Evolutionary conservation across 108 stramenopile species (phyloP), one percentile per base, ranked within the genome.

Genomic region (Cyclotella choctawhatcheeana): DNA sequence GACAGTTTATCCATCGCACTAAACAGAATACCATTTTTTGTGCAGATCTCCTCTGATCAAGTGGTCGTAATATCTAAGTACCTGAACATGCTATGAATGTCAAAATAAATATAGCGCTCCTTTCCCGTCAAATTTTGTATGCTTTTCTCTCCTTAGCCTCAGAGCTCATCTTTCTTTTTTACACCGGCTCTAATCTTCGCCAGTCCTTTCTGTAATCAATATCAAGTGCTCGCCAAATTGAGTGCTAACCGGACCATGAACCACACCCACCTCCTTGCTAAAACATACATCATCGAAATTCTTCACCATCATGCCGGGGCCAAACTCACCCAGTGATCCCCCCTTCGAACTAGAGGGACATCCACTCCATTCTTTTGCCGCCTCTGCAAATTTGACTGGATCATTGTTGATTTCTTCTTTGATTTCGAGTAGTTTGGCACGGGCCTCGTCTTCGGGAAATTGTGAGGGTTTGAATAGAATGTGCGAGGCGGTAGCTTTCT

Each of bases 271-370:
- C 1, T 40, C 71, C 53, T 90, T 85, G 24, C 70, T 76, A 53
- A 90, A 90, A 32, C 73, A 67, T 20, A 85, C 86, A 14, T 64
- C 60, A 40, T 87, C 89, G 51, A 90, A 87, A 24, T 84, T 84
- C 44, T 73, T 74, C 21, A 90, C 89, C 89, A 90, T 90, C 83
- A 82, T 78, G 24, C 86, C 86, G n/a, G 83, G 86, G 14, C 85
- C 84, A 44, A 90, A 90, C 29, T 71, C 55, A 51, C 89, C 89
- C 20, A 90, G 68, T 32, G 44, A 44, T 50, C 89, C 89, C 21
- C 86, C 86, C 33, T 80, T 43, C 29, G 73, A 73, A 3, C 67
- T 31, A 16, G 73, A 76, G 0, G 89, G 86, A 77, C 89, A 90
- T 12, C 64, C 66, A 51, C 84, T 85, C 65, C 84, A 77, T 51